Base-by-base conservation (phyloP, 2,329 filamentous ascomycete genomes). In the Fusarium penzigii region DNA sequence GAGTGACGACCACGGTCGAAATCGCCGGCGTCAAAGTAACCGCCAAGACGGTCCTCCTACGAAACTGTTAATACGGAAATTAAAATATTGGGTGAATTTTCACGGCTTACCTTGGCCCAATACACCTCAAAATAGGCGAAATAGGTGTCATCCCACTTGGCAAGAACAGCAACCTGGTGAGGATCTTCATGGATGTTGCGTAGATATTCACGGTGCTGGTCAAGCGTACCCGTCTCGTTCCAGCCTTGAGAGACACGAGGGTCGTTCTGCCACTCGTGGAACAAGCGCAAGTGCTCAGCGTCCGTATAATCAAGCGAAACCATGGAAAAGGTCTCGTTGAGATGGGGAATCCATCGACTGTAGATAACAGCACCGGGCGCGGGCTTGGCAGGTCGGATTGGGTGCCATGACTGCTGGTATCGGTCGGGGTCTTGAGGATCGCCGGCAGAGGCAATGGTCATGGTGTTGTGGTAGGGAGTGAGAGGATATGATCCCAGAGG, bases 121-220 rank as follows among this genome's bases (percentile, higher is more conserved):
- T 92, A 92, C 2, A 92, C 76, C 69, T 93, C 89, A 66, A 89
- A 92, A 68, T 92, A 92, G 0, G 87, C 85, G 68, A 92, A 92
- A 44, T 76, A 81, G 2, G 78, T 79, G 29, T 88, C 86, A 50
- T 92, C 82, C 67, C 90, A 93, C 25, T 81, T 80, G 7, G 85
- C 89, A 52, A 92, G 75, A 42, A 92, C 75, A 20, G 85, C 82
- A 47, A 91, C 74, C 56, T 87, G 82, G 70, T 92, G 89, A 29
- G 86, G 83, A 67, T 92, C 89, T 42, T 83, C 79, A 64, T 90
- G 84, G 49, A 88, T 78, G 58, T 81, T 81, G 29, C 81, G 78
- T 46, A 92, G 78, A 69, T 93, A 92, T 63, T 85, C 80, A 55
- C 83, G 80, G 70, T 92, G 89, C 68, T 92, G 80, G 29, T 90